Evolutionary conservation across 345 rosid genomes (phyloP).

Genomic region (Camelina hispida): DNA sequence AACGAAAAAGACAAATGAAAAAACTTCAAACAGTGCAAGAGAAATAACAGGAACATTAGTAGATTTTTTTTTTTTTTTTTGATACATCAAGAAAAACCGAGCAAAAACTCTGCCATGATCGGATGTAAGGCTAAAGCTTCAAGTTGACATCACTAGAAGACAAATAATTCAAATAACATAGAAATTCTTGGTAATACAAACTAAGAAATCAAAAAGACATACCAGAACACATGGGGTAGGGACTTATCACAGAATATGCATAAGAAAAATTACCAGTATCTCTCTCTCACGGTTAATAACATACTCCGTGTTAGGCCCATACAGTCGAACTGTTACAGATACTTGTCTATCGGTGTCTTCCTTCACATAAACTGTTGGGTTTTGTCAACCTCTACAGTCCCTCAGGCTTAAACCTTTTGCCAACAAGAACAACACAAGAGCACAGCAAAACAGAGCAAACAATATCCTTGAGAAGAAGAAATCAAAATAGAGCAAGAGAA

Average conservation of each 20-base stretch:
- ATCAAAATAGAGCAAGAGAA: too few relatives aligned
- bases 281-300: slow-evolving; percentile 86
- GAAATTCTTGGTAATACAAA: slow-evolving; percentile 22
- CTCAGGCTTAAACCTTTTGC: too few relatives aligned
- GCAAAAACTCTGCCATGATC: slow-evolving; percentile 34
- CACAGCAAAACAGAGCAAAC: too few relatives aligned
- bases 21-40: slow-evolving; percentile 27
- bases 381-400: too few relatives aligned
- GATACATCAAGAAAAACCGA: slow-evolving; percentile 33
- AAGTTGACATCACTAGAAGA: slow-evolving; percentile 27
- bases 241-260: background rate
- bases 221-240: background rate
- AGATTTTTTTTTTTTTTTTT: too few relatives aligned
- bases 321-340: slow-evolving; percentile 75
- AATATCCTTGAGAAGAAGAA: too few relatives aligned
- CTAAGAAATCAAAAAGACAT: background rate
- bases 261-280: slow-evolving; percentile 52
- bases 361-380: too few relatives aligned
- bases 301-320: slow-evolving; percentile 93
- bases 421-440: too few relatives aligned
- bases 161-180: slow-evolving; percentile 23
- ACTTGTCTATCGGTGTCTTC: slow-evolving; percentile 59
- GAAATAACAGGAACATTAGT: slow-evolving; percentile 12
- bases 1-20: slow-evolving; percentile 24
- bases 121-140: slow-evolving; percentile 23